Evolutionary conservation across 805 yeast species (phyloP).

Genomic region (Danielozyma ontarioensis): DNA sequence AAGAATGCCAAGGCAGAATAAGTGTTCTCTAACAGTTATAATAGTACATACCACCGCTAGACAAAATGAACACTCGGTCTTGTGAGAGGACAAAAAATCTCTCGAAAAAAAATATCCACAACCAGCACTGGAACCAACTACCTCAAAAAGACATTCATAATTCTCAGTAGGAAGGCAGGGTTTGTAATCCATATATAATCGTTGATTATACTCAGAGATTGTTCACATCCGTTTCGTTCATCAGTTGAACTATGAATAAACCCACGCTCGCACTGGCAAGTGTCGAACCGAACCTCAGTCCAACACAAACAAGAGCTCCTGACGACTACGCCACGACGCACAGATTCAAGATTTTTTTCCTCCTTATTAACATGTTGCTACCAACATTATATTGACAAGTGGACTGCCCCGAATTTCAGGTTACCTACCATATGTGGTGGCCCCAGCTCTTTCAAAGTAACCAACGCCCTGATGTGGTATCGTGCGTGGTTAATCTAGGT

Average conservation of each 20-base stretch:
- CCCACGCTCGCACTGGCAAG: too few relatives aligned
- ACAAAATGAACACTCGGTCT: too few relatives aligned
- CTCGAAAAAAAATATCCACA: neutral
- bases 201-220: conserved; percentile 42
- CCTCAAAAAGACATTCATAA: neutral
- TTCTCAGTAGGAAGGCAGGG: conserved; percentile 48
- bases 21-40: neutral
- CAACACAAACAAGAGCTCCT: neutral
- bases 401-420: neutral
- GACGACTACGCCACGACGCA: conserved; percentile 15
- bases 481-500: neutral
- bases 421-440: neutral
- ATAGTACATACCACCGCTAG: too few relatives aligned
- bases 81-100: neutral
- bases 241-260: conserved; percentile 24
- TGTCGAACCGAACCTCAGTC: too few relatives aligned
- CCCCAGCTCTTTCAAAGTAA: neutral
- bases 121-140: neutral
- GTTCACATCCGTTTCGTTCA: conserved; percentile 47
- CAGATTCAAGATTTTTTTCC: neutral
- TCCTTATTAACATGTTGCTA: neutral
- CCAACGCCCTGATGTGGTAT: neutral
- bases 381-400: neutral
- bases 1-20: conserved; percentile 9
- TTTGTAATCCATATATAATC: conserved; percentile 38